Conservation (phyloP, 2,329 filamentous ascomycete species). For the Gaeumannomyces tritici region DNA sequence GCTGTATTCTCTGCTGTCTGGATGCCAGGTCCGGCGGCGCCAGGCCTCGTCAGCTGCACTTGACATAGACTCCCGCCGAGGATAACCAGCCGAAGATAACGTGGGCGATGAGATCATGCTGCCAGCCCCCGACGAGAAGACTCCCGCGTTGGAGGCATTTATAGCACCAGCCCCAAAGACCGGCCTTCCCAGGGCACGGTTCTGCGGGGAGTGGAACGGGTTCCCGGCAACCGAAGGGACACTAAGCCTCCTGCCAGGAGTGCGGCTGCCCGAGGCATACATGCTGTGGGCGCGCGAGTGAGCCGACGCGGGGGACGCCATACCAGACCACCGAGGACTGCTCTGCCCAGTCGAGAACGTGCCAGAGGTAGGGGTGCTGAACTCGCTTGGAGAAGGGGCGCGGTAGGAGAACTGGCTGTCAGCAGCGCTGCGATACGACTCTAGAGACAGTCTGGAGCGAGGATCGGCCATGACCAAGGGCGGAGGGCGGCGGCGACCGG, state of each 20-base stretch:
- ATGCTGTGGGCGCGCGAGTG: slow-evolving; percentile 64
- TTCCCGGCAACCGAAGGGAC: slow-evolving; percentile 62
- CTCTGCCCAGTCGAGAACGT: slow-evolving; percentile 69
- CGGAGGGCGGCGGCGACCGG: slow-evolving; percentile 59
- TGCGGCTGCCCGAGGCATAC: slow-evolving; percentile 54
- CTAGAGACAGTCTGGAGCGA: slow-evolving; percentile 55
- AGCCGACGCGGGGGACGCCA: slow-evolving; percentile 64
- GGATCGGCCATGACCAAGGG: slow-evolving; percentile 76
- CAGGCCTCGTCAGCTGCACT: slow-evolving; percentile 63
- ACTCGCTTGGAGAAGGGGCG: slow-evolving; percentile 60
- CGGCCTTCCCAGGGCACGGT: slow-evolving; percentile 43
- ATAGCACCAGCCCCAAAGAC: slow-evolving; percentile 42
- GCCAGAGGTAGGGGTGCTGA: slow-evolving; percentile 74
- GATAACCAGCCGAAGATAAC: slow-evolving; percentile 45
- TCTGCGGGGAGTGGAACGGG: slow-evolving; percentile 61
- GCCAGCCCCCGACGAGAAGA: slow-evolving; percentile 38
- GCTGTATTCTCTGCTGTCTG: slow-evolving; percentile 57
- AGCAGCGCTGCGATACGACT: slow-evolving; percentile 56
- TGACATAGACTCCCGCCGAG: slow-evolving; percentile 54
- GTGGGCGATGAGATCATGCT: slow-evolving; percentile 58
- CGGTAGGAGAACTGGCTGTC: slow-evolving; percentile 59
- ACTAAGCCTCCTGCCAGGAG: slow-evolving; percentile 66
- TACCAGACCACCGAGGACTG: slow-evolving; percentile 63
- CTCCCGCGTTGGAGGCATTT: slow-evolving; percentile 43
- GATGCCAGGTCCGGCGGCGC: slow-evolving; percentile 85